Conservation (phyloP, 768 basidiomycete genomes). For the Mrakia blollopis region DNA sequence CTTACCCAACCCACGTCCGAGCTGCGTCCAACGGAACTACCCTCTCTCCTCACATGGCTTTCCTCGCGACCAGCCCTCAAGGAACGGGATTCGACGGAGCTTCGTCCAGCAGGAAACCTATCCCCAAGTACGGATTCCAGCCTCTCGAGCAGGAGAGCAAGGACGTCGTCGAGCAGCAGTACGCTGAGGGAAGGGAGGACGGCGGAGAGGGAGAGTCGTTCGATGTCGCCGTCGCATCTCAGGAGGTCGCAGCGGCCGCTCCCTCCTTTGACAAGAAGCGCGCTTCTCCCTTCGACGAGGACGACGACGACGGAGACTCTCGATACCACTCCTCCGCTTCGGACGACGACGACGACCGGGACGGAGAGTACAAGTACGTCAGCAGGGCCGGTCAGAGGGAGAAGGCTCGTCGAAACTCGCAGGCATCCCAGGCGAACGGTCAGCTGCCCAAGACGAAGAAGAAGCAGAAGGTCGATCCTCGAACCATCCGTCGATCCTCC, state of each 20-base stretch:
- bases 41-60: neutral
- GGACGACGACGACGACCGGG: neutral
- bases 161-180: neutral
- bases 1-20: neutral
- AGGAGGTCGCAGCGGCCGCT: neutral
- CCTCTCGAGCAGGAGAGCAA: neutral
- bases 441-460: neutral
- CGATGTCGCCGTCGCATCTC: neutral
- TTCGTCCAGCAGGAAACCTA: neutral
- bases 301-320: neutral
- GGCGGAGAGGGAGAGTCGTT: neutral
- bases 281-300: neutral
- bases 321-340: slow-evolving; percentile 16
- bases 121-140: neutral
- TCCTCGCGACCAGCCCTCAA: neutral
- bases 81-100: neutral
- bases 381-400: neutral
- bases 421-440: neutral
- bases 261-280: slow-evolving; percentile 10
- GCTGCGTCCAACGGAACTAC: neutral
- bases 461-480: neutral
- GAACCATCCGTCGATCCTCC: neutral
- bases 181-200: neutral
- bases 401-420: neutral
- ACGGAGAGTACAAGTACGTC: neutral